Evolutionary conservation across 768 basidiomycete genomes (phyloP).

Genomic region (Botryobasidium botryosum): DNA sequence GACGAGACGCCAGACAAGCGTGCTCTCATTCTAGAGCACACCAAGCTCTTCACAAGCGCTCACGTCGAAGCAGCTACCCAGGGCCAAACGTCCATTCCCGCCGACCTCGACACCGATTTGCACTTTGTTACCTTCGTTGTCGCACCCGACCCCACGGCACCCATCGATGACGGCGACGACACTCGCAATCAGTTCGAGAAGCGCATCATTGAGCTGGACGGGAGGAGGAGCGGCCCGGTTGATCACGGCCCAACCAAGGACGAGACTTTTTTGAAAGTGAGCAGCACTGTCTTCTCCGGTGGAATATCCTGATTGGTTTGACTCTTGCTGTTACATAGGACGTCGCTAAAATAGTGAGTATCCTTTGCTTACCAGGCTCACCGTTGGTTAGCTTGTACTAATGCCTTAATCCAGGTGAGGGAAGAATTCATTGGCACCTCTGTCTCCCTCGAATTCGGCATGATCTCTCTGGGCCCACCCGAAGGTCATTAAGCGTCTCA

Average conservation of each 20-base stretch:
- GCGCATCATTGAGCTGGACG: slow-evolving; percentile 73
- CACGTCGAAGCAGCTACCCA: slow-evolving; percentile 51
- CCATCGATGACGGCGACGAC: neutral
- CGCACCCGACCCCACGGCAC: slow-evolving; percentile 26
- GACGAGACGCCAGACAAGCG: slow-evolving; percentile 57
- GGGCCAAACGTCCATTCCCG: slow-evolving; percentile 53
- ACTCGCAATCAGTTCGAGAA: slow-evolving; percentile 16
- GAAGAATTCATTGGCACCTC: too few relatives aligned
- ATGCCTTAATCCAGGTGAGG: too few relatives aligned
- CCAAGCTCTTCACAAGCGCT: slow-evolving; percentile 58
- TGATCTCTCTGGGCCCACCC: too few relatives aligned
- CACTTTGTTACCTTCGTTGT: slow-evolving; percentile 83
- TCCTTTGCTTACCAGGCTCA: too few relatives aligned
- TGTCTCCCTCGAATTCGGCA: too few relatives aligned
- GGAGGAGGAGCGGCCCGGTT: slow-evolving; percentile 56
- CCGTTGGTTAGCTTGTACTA: too few relatives aligned
- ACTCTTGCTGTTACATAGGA: slow-evolving; percentile 28
- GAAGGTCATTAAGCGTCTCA: too few relatives aligned
- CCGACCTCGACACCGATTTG: slow-evolving; percentile 49
- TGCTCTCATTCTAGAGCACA: slow-evolving; percentile 56
- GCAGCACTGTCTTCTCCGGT: too few relatives aligned
- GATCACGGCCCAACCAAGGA: slow-evolving; percentile 63
- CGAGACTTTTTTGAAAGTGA: slow-evolving; percentile 36
- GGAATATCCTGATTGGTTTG: neutral
- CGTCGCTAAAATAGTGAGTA: slow-evolving; percentile 40